A percentile compares a stretch with the other conserved stretches of the same genome.
Conservation (phyloP, 2,329 filamentous ascomycete genomes). For the Colletotrichum lindemuthianum region DNA sequence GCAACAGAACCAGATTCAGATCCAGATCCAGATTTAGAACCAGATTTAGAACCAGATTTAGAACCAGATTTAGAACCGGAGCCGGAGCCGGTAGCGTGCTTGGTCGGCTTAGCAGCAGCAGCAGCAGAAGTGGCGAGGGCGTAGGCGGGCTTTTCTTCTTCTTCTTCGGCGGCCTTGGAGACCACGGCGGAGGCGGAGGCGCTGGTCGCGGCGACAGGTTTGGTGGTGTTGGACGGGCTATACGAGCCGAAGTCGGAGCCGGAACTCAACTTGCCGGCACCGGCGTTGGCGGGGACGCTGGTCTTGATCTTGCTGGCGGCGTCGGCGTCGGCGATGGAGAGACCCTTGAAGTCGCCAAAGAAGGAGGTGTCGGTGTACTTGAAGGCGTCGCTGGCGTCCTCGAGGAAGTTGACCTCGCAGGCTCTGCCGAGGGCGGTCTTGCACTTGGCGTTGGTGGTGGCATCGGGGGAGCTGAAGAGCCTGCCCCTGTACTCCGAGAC, state of each 20-base stretch:
- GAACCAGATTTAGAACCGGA: slow-evolving; percentile 23
- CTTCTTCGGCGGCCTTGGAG: no score
- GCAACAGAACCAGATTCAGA: slow-evolving; percentile 38
- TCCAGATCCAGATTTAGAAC: neutral
- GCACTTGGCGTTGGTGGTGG: slow-evolving; percentile 28
- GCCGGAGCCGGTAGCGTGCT: slow-evolving; percentile 4
- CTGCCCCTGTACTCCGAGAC: slow-evolving; percentile 39
- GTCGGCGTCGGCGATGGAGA: slow-evolving; percentile 15
- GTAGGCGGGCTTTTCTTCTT: no score
- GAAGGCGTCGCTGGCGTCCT: slow-evolving; percentile 11
- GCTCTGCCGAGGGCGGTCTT: slow-evolving; percentile 25
- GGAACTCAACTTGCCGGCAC: slow-evolving; percentile 28
- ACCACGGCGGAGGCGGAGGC: neutral
- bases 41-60: slow-evolving; percentile 28
- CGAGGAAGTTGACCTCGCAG: slow-evolving; percentile 29
- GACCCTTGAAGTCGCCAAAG: slow-evolving; percentile 18
- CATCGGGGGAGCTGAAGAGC: slow-evolving; percentile 41
- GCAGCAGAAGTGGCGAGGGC: slow-evolving; percentile 4
- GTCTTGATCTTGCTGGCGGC: slow-evolving; percentile 30
- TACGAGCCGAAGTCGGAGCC: neutral
- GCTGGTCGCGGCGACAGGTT: neutral
- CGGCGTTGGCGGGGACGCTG: slow-evolving; percentile 26
- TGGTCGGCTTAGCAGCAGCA: slow-evolving; percentile 3
- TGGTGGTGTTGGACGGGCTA: neutral
- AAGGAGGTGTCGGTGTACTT: slow-evolving; percentile 23